Conservation (phyloP, 2,329 filamentous ascomycete genomes). For the Microcyclospora pomicola region DNA sequence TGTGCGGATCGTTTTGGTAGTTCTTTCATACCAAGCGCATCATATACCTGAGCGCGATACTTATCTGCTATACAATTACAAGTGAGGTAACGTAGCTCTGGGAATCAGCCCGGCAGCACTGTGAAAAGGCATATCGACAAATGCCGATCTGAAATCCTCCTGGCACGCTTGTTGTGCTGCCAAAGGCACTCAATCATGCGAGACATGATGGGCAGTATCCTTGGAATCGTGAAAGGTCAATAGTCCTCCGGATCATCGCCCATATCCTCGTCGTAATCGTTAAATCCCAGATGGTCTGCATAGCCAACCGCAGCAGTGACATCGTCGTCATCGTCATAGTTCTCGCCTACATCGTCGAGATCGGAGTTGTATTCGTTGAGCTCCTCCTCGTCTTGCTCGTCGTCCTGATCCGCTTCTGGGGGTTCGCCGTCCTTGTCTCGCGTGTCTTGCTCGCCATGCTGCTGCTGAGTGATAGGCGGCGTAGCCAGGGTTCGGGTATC, state of each 20-base stretch:
- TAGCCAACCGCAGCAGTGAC: neutral
- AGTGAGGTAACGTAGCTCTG: no score
- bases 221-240: neutral
- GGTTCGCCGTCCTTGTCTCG: conserved; percentile 1
- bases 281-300: neutral
- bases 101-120: no score
- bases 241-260: conserved; percentile 6
- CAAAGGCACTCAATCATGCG: no score
- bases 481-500: conserved; percentile 3
- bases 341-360: conserved; percentile 1
- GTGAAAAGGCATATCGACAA: no score
- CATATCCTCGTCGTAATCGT: conserved; percentile 3
- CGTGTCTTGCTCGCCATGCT: conserved; percentile 3
- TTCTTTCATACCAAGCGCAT: no score
- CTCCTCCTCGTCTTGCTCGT: conserved; percentile 9
- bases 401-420: conserved; percentile 6
- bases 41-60: no score
- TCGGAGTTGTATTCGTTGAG: conserved; percentile 2
- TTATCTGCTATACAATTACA: no score
- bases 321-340: conserved; percentile 4
- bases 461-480: conserved; percentile 1
- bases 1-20: no score
- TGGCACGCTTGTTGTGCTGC: no score
- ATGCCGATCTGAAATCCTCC: no score
- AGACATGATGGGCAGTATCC: no score